Evolutionary conservation across 768 basidiomycete genomes (phyloP).

Genomic region (Postia placenta): DNA sequence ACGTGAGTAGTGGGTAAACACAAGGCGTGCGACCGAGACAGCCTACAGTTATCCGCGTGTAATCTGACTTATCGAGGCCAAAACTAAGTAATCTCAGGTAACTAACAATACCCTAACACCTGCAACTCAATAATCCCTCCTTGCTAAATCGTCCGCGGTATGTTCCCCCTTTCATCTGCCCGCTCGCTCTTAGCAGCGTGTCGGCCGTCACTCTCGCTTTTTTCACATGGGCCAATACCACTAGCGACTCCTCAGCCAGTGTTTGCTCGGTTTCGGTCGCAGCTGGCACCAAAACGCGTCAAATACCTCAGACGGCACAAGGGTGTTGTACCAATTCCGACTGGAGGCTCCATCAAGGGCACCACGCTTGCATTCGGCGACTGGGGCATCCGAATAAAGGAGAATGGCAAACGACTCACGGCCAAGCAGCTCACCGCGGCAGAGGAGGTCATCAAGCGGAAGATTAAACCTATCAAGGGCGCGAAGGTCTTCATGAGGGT

Average conservation of each 20-base stretch:
- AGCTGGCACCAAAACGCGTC: conserved; percentile 79
- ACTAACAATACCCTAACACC: too few species aligned
- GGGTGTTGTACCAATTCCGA: conserved; percentile 79
- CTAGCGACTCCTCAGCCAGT: conserved; percentile 7
- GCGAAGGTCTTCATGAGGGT: conserved; percentile 81
- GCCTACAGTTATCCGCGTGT: too few species aligned
- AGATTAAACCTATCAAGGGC: conserved; percentile 86
- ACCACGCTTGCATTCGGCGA: conserved; percentile 90
- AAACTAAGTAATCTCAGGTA: too few species aligned
- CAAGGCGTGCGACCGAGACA: neutral
- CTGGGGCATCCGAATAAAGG: conserved; percentile 87
- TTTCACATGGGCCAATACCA: neutral
- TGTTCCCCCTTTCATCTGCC: conserved; percentile 26
- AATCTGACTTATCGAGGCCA: too few species aligned
- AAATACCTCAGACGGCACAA: conserved; percentile 89
- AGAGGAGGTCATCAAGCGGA: conserved; percentile 83
- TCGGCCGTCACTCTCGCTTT: conserved; percentile 15
- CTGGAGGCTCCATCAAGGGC: conserved; percentile 88
- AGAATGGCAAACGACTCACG: conserved; percentile 70
- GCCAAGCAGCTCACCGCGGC: conserved; percentile 88
- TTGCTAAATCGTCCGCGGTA: conserved; percentile 9
- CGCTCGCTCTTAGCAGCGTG: conserved; percentile 22
- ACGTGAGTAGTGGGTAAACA: too few species aligned
- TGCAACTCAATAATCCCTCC: too few species aligned
- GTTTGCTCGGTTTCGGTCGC: conserved; percentile 28